A percentile compares a stretch with the other conserved stretches of the same genome.
Conservation (phyloP, 306 rosid genomes). For the peach (Prunus persica) region DNA sequence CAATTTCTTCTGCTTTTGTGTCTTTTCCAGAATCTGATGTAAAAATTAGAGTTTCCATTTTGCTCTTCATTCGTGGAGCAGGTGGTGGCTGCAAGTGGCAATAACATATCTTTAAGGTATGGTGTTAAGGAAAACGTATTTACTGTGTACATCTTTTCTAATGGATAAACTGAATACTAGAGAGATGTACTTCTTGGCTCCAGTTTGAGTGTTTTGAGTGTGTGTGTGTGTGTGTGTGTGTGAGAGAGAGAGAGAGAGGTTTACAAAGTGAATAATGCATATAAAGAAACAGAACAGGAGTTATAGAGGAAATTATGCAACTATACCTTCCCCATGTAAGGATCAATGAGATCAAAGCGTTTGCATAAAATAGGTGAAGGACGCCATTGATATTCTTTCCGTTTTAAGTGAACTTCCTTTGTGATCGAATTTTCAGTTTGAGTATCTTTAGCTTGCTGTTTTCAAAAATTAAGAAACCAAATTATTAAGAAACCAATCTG, state of each 20-base stretch:
- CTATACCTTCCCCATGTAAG: slow-evolving; percentile 91
- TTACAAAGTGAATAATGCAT: background rate
- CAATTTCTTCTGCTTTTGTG: slow-evolving; percentile 44
- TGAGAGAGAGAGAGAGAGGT: background rate
- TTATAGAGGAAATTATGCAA: background rate
- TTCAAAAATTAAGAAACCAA: slow-evolving; percentile 32
- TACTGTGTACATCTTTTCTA: background rate
- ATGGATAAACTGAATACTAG: background rate
- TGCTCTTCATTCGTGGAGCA: slow-evolving; percentile 82
- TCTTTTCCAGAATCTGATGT: slow-evolving; percentile 73
- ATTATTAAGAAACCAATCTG: slow-evolving; percentile 25
- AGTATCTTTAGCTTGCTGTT: slow-evolving; percentile 62
- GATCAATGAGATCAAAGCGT: slow-evolving; percentile 96
- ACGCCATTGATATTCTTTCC: slow-evolving; percentile 94
- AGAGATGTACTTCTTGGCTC: background rate
- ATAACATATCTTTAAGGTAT: background rate
- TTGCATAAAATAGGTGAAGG: slow-evolving; percentile 93
- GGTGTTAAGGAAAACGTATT: background rate
- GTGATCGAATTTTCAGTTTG: slow-evolving; percentile 42
- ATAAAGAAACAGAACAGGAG: slow-evolving; percentile 3
- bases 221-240: too few relatives aligned
- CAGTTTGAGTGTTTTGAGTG: background rate
- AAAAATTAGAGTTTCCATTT: slow-evolving; percentile 79
- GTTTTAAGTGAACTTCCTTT: slow-evolving; percentile 62
- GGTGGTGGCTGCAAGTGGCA: slow-evolving; percentile 78